Conservation (phyloP, 805 yeast species). For the Myxozyma lipomycoides region DNA sequence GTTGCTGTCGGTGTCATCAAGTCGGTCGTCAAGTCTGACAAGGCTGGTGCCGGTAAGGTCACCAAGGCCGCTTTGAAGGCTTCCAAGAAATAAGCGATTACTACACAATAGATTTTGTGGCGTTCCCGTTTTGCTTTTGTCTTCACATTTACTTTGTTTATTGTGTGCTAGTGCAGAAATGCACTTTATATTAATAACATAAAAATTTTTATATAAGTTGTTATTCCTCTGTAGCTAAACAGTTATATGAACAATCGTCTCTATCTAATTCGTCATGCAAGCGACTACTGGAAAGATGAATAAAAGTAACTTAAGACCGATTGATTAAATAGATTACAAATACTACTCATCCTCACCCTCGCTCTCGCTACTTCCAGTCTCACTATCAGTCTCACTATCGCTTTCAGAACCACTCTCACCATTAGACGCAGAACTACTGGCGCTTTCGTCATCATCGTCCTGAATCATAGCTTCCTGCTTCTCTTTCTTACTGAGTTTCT, state of each 20-base stretch:
- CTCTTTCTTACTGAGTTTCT: slow-evolving; percentile 3
- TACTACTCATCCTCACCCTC: slow-evolving; percentile 9
- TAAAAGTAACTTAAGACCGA: no score
- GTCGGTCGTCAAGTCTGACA: slow-evolving; percentile 81
- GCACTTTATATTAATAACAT: neutral
- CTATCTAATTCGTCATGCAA: no score
- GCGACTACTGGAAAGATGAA: no score
- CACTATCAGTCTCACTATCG: neutral
- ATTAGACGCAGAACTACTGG: neutral
- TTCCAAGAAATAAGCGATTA: slow-evolving; percentile 57
- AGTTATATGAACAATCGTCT: no score
- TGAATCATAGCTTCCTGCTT: slow-evolving; percentile 13
- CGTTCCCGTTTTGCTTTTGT: no score
- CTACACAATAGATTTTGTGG: no score
- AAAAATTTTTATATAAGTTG: neutral
- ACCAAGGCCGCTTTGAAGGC: slow-evolving; percentile 94
- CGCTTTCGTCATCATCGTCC: slow-evolving; percentile 14
- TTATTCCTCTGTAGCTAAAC: neutral
- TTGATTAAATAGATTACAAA: no score
- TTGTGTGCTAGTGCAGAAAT: slow-evolving; percentile 1
- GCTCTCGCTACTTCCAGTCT: slow-evolving; percentile 1
- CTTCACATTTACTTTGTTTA: neutral
- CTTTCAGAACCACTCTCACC: neutral
- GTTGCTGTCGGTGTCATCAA: slow-evolving; percentile 99
- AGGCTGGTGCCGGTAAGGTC: slow-evolving; percentile 84